Base-by-base conservation (phyloP, 345 rosid genomes). In the Eucalyptus guilfoylei region DNA sequence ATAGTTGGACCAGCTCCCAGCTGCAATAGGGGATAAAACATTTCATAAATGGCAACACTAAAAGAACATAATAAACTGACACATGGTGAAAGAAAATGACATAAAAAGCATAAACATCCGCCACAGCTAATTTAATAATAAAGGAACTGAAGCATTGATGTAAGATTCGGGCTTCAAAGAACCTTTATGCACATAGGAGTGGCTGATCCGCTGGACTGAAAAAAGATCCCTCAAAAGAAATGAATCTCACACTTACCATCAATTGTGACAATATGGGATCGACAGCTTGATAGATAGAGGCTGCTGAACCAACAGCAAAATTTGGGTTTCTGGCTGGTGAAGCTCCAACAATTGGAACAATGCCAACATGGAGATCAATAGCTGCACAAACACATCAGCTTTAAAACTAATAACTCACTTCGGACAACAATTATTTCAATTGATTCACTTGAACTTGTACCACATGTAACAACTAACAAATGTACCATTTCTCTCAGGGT, bases 401-500 rank as follows among this genome's bases (percentile, higher is more conserved):
- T 55, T 44, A 23, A 49, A n/a, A 62, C 34, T 85, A 34, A 24
- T 11, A 15, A 42, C 76, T 54, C 24, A 19, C 49, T 55, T 60
- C 1, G 7, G 37, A 55, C 58, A 76, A 76, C 83, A 21, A 37
- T 37, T 76, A 76, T 76, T 76, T 76, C 24, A 76, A 76, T 42
- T 32, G 52, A 58, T 19, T 37, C 67, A 17, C 80, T 60, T 58
- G n/a, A 55, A 87, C 62, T 34, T 37, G 30, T 55, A 55, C 76
- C 23, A 85, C 34, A 85, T 58, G 32, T 32, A 88, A 48, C 45
- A 47, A 88, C 40, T 28, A 45, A 87, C 24, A 69, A 42, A 49
- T 91, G 85, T 94, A 96, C 99, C 98, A 89, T 91, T 95, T 92
- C 99, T 91, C 90, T 97, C 98, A 90, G 99, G 99, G 91, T 97